Base-by-base conservation (phyloP, 1,139 yeast species). In the Arxiozyma slooffiae region DNA sequence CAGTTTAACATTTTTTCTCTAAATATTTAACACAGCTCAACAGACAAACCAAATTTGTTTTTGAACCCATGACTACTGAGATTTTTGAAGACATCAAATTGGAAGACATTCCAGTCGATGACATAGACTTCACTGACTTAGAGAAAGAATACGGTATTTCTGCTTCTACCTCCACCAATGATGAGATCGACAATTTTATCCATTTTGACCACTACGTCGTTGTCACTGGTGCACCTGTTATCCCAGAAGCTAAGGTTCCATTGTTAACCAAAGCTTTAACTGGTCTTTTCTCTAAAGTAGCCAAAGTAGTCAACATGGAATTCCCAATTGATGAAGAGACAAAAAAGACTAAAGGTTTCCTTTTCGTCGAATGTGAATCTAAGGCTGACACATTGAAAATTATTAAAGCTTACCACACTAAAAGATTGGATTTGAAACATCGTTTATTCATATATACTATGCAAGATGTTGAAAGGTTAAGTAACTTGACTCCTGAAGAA, bases 211-310 rank as follows among this genome's bases (percentile, higher is more conserved):
- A 79, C 63, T 90, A 81, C 66, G 81, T 92, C 53, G 87, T 92
- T 30, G 85, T 89, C 49, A 97, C 89, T 67, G 98, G 98, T 46
- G 92, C 96, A 7, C 99, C 99, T 57, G 75, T 88, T 57, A 95
- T 96, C 23, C 96, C 97, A 51, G 95, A 85, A 65, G 70, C 88
- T 51, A 94, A 94, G 71, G 87, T 82, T 44, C 86, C 89, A 46
- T 82, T 86, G 50, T 79, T 94, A 66, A 78, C 82, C 61, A 90
- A 87, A 67, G 97, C 94, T 49, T 77, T 94, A 63, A 80, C 78
- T 62, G 92, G 90, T 72, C 76, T 87, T 53, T 84, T 92, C 65
- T 72, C 80, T 53, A 76, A 80, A 55, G 92, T 85, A 42, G 85
- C 85, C 49, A 64, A 64, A 42, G 72, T 71, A 16, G 60, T 62